phyloP scores from a whole-genome alignment of 306 rosid species.

The Luffa aegyptiaca region DNA sequence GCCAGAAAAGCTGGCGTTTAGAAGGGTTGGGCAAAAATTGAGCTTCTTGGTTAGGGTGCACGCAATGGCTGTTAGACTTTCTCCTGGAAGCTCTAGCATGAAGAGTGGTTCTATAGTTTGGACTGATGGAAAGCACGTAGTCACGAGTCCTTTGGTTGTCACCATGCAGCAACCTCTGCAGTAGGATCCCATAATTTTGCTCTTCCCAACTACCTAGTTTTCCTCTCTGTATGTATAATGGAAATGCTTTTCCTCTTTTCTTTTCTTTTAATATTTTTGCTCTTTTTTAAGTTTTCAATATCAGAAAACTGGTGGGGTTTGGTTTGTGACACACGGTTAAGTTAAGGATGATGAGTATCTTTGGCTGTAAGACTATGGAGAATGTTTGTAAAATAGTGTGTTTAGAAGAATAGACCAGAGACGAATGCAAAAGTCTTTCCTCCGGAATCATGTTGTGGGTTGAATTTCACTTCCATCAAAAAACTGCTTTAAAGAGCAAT shows the following conservation, averaged over 20 bases:
- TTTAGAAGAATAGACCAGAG: constrained; percentile 21
- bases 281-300: constrained; percentile 21
- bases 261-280: not conserved
- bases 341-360: constrained; percentile 9
- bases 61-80: constrained; percentile 47
- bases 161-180: constrained; percentile 85
- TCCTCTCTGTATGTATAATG: constrained; percentile 27
- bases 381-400: constrained; percentile 35
- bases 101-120: constrained; percentile 60
- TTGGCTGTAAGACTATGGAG: constrained; percentile 30
- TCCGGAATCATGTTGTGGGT: constrained; percentile 4
- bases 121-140: constrained; percentile 75
- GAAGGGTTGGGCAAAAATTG: constrained; percentile 68
- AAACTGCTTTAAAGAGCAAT: not conserved
- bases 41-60: constrained; percentile 78
- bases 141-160: constrained; percentile 77
- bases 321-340: constrained; percentile 22
- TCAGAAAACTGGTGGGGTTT: constrained; percentile 41
- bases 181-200: constrained; percentile 25
- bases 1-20: constrained; percentile 58
- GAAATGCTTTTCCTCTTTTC: constrained; percentile 7
- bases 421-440: constrained; percentile 16
- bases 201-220: constrained; percentile 19
- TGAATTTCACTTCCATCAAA: not conserved
- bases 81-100: constrained; percentile 58